Percentiles rank a stretch among this genome's conserved stretches.
These are phyloP conservation scores for Aspergillus clavatus DNA, from an alignment of 2,329 filamentous ascomycete species.

Conservation along the genomic window DNA sequence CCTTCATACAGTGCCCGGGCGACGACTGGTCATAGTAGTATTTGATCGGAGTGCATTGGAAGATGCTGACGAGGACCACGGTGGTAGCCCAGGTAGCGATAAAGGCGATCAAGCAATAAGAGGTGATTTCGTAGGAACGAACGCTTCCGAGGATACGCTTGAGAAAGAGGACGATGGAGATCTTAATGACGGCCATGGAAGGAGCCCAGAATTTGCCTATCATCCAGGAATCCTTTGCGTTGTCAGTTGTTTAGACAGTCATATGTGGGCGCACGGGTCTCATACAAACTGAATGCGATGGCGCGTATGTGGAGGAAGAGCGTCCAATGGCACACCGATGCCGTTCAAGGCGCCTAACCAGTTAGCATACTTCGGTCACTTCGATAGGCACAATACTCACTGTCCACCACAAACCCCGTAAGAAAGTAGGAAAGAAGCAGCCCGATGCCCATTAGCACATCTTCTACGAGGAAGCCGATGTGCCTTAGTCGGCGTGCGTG, in stretches of 20 bases:
- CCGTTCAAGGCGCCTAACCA: constrained; percentile 11
- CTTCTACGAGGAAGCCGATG: constrained; percentile 5
- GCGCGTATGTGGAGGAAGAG: constrained; percentile 6
- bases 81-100: constrained; percentile 9
- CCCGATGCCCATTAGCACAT: constrained; percentile 10
- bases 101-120: constrained; percentile 8
- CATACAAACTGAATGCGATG: constrained; percentile 9
- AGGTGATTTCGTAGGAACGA: constrained; percentile 1
- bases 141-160: constrained; percentile 8
- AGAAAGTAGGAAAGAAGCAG: constrained; percentile 10
- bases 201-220: constrained; percentile 14
- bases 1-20: constrained; percentile 10
- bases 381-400: background rate
- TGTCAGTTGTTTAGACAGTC: background rate
- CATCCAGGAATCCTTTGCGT: constrained; percentile 9
- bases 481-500: constrained; percentile 5
- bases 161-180: constrained; percentile 12
- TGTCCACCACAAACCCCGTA: constrained; percentile 8
- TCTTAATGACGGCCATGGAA: constrained; percentile 10
- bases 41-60: constrained; percentile 11
- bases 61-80: constrained; percentile 8
- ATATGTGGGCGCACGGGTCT: background rate
- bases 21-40: constrained; percentile 11
- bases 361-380: background rate
- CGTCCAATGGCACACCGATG: constrained; percentile 2